A percentile compares a stretch with the other conserved stretches of the same genome.
Conservation (phyloP, 73 alveolate genomes). For the Paramecium bursaria region DNA sequence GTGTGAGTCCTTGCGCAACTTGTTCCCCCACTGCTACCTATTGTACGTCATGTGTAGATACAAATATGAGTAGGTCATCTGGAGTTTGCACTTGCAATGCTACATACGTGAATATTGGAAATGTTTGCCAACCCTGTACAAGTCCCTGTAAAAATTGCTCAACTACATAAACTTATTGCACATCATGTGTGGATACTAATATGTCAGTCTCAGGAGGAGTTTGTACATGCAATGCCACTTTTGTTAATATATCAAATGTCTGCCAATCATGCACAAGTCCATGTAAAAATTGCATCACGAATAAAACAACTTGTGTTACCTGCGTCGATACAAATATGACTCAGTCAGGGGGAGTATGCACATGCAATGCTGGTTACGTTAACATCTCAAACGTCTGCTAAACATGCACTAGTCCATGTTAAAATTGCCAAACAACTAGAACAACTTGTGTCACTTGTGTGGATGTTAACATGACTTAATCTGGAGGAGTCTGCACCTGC, state of each 20-base stretch:
- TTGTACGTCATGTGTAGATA: slow-evolving; percentile 6
- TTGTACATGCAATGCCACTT: neutral
- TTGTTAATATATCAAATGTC: neutral
- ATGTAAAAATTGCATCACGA: neutral
- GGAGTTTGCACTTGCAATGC: neutral
- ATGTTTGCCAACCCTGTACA: no score
- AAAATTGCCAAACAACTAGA: no score
- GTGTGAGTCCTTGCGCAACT: neutral
- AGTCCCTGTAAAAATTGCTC: no score
- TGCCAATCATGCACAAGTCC: neutral
- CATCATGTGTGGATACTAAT: no score
- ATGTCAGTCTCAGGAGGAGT: no score
- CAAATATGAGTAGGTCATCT: neutral
- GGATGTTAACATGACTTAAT: no score
- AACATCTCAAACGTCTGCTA: neutral
- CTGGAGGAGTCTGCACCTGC: no score
- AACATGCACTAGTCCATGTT: no score
- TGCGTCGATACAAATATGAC: neutral
- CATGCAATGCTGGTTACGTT: neutral
- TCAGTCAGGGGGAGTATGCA: neutral
- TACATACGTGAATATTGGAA: neutral
- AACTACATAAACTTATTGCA: neutral
- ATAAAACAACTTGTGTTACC: neutral
- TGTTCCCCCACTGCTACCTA: no score
- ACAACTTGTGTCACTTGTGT: no score